Evolutionary conservation across 2,329 filamentous ascomycete genomes (phyloP).

Genomic region (Epichloe gansuensis): DNA sequence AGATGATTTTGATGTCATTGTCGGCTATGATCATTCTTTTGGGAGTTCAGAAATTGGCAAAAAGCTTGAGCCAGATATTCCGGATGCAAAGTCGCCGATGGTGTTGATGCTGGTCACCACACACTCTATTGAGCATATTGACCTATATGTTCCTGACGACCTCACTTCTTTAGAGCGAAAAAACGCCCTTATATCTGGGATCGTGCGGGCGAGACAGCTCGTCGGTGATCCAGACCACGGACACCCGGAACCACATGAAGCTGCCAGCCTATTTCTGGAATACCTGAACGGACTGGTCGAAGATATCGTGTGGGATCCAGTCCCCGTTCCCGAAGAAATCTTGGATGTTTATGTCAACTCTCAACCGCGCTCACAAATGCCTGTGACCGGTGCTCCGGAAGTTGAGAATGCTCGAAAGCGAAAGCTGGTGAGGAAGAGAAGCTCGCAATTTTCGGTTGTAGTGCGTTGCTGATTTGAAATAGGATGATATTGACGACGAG

Average conservation of each 20-base stretch:
- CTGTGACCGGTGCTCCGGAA: slow-evolving; percentile 8
- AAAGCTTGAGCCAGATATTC: slow-evolving; percentile 3
- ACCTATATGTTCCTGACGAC: slow-evolving; percentile 27
- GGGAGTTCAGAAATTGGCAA: slow-evolving; percentile 18
- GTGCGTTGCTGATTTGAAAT: slow-evolving; percentile 2
- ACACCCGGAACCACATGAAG: slow-evolving; percentile 29
- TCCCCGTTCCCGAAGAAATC: slow-evolving; percentile 33
- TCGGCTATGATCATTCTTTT: slow-evolving; percentile 42
- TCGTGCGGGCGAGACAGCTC: slow-evolving; percentile 23
- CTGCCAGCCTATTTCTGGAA: slow-evolving; percentile 33
- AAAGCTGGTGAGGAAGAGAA: slow-evolving; percentile 28
- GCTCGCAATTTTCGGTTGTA: background rate
- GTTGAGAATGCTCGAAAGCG: slow-evolving; percentile 30
- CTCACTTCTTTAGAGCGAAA: slow-evolving; percentile 31
- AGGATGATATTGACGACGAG: slow-evolving; percentile 22
- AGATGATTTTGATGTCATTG: slow-evolving; percentile 34
- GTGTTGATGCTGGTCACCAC: slow-evolving; percentile 36
- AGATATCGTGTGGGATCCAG: slow-evolving; percentile 32
- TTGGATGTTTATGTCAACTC: slow-evolving; percentile 34
- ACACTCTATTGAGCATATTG: slow-evolving; percentile 43
- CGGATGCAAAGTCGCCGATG: slow-evolving; percentile 23
- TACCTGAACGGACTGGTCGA: slow-evolving; percentile 27
- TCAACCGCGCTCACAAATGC: slow-evolving; percentile 21
- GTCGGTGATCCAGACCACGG: slow-evolving; percentile 28
- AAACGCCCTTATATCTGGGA: slow-evolving; percentile 28